A percentile compares a stretch with the other conserved stretches of the same genome.
These are phyloP conservation scores for Chaetothyriales sp. DNA, from an alignment of 2,329 filamentous ascomycete species.

Conservation along the genomic window DNA sequence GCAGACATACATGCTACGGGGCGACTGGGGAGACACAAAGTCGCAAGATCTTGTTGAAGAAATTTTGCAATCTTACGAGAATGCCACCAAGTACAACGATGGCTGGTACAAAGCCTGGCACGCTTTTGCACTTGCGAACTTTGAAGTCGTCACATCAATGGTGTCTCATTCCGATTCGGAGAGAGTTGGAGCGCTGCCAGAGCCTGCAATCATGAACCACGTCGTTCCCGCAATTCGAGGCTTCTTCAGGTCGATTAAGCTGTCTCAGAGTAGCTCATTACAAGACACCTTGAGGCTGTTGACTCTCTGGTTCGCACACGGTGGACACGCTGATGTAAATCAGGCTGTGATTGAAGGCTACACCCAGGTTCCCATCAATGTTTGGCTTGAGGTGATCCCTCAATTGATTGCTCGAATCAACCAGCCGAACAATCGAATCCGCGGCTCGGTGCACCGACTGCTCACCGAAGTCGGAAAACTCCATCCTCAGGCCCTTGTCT, in stretches of 20 bases:
- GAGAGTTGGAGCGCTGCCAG: conserved; percentile 23
- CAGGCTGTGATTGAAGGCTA: conserved; percentile 81
- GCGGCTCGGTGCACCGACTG: conserved; percentile 81
- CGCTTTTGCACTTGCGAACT: conserved; percentile 94
- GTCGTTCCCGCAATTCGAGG: conserved; percentile 89
- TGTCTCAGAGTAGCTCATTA: conserved; percentile 81
- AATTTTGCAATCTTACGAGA: conserved; percentile 77
- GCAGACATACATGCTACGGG: conserved; percentile 72
- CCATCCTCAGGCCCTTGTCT: conserved; percentile 92
- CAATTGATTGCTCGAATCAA: conserved; percentile 96
- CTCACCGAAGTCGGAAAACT: conserved; percentile 84
- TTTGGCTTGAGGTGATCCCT: conserved; percentile 96
- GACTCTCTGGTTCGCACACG: conserved; percentile 93
- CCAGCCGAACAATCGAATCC: conserved; percentile 77
- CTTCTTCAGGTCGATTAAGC: conserved; percentile 92
- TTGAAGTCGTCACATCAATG: conserved; percentile 84
- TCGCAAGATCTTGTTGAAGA: conserved; percentile 80
- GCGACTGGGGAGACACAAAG: conserved; percentile 76
- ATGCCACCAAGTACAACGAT: conserved; percentile 86
- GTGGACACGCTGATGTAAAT: conserved; percentile 77
- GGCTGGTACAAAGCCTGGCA: conserved; percentile 99
- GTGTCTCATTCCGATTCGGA: conserved; percentile 52
- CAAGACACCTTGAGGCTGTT: conserved; percentile 88
- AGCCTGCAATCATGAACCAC: conserved; percentile 53
- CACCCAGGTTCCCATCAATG: conserved; percentile 83